Base-by-base conservation (phyloP, 2,329 filamentous ascomycete genomes). In the Mariannaea elegans region DNA sequence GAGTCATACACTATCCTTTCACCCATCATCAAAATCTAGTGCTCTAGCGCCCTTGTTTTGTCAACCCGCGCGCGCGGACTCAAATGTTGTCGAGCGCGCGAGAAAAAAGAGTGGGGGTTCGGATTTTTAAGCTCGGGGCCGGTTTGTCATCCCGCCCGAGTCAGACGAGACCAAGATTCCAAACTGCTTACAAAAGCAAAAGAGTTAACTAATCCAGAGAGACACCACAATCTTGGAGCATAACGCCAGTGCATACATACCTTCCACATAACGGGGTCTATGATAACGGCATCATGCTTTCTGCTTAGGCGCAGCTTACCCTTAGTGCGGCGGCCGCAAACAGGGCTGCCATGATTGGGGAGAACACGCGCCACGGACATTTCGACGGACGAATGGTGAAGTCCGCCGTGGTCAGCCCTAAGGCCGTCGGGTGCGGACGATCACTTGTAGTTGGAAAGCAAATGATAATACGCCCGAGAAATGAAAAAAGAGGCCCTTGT, bases 111-210 rank as follows among this genome's bases (percentile, higher is more conserved):
- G 54, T 31, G 42, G 49, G n/a, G 31, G 32, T 29, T 54, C 29
- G 50, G 59, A 53, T 57, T 56, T 56, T 65, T 63, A 63, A 63
- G 60, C 61, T 65, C 56, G 41, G 50, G n/a, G 24, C 41, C 48
- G 54, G 61, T 65, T 65, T 63, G 63, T 65, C 50, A 65, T 65
- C 61, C 34, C 38, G 38, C 38, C n/a, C n/a, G 18, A 9, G 34
- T 56, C 9, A 6, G 24, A 27, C 24, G 24, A 27, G 24, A n/a
- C 24, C 6, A 27, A 27, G 58, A 64, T 67, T 64, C 54, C 55
- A 59, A 54, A 61, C 24, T 54, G 66, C 66, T 69, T 69, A 69
- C 66, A 58, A 69, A 61, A 69, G 65, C 66, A 59, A 31, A 12
- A 44, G 27, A 32, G 18, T 36, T 14, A n/a, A n/a, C n/a, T n/a